A percentile compares a stretch with the other conserved stretches of the same genome.
phyloP scores from a whole-genome alignment of 768 basidiomycete species.

The Mycena haematopus region DNA sequence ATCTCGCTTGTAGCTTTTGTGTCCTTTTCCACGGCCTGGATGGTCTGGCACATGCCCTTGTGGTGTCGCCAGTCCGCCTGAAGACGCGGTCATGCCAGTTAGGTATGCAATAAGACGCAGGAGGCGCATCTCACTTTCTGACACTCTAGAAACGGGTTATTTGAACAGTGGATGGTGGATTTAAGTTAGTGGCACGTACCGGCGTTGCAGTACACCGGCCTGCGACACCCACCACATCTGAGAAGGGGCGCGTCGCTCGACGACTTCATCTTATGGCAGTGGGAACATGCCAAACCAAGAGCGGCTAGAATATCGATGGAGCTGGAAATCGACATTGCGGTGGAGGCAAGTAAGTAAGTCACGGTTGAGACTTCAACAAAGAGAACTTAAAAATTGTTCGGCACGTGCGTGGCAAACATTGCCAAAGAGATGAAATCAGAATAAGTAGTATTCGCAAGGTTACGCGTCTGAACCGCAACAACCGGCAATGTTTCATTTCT shows the following conservation, averaged over 20 bases:
- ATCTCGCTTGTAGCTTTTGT: neutral
- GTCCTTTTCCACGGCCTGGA: conserved; percentile 6
- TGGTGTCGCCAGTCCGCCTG: conserved; percentile 17
- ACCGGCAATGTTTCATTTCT: too few relatives aligned
- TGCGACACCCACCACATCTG: conserved; percentile 13
- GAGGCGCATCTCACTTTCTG: conserved; percentile 11
- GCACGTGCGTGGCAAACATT: too few relatives aligned
- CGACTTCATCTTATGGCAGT: conserved; percentile 9
- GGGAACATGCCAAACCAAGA: conserved; percentile 7
- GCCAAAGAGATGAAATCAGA: too few relatives aligned
- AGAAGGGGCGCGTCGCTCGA: neutral
- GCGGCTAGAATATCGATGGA: neutral
- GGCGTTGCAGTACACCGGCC: conserved; percentile 6
- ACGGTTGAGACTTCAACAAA: too few relatives aligned
- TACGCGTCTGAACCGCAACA: too few relatives aligned
- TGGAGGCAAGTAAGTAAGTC: conserved; percentile 22
- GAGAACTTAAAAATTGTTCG: too few relatives aligned
- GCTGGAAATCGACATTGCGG: too few relatives aligned
- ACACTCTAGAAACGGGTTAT: conserved; percentile 2
- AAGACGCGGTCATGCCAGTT: neutral
- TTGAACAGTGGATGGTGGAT: neutral
- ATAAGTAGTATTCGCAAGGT: too few relatives aligned
- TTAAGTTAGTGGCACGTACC: neutral
- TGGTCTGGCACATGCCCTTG: conserved; percentile 12
- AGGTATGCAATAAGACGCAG: neutral